Evolutionary conservation across 1,284 basidiomycete species (phyloP).

Genomic region (Cutaneotrichosporon cavernicola): DNA sequence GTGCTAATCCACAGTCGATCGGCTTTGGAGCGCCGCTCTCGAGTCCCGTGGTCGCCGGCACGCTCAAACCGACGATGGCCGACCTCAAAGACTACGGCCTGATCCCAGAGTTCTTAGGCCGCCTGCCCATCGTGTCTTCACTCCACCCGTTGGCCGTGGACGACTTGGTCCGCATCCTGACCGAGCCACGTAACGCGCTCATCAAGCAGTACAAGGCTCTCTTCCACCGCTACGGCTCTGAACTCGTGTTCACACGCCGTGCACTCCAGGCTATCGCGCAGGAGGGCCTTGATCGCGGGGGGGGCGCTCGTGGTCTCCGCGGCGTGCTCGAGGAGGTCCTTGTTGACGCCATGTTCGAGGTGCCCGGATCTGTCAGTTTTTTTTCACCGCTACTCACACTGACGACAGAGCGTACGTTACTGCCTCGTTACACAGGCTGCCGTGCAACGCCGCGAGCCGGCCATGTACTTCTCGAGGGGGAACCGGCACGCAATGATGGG

Average conservation of each 20-base stretch:
- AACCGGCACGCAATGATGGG: slow-evolving; percentile 60
- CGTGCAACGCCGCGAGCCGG: slow-evolving; percentile 57
- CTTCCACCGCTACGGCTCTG: slow-evolving; percentile 57
- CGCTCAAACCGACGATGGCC: slow-evolving; percentile 47
- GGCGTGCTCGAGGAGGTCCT: slow-evolving; percentile 86
- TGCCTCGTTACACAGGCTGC: slow-evolving; percentile 63
- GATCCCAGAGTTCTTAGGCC: slow-evolving; percentile 91
- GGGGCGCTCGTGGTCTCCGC: slow-evolving; percentile 83
- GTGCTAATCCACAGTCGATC: slow-evolving; percentile 63
- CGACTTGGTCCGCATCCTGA: slow-evolving; percentile 85
- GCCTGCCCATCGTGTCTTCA: slow-evolving; percentile 81
- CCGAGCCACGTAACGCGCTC: slow-evolving; percentile 85
- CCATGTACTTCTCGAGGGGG: slow-evolving; percentile 64
- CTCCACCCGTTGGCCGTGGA: slow-evolving; percentile 67
- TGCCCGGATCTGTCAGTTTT: slow-evolving; percentile 69
- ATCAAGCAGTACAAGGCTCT: slow-evolving; percentile 83
- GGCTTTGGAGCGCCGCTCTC: slow-evolving; percentile 75
- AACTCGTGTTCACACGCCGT: slow-evolving; percentile 51
- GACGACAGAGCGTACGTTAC: slow-evolving; percentile 60
- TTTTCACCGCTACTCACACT: background rate
- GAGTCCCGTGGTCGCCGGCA: slow-evolving; percentile 18
- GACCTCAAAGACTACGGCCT: slow-evolving; percentile 87
- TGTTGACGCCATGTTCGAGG: slow-evolving; percentile 84
- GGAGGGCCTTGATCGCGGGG: slow-evolving; percentile 73
- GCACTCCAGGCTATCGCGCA: slow-evolving; percentile 66